Evolutionary conservation across 257 asterid species (phyloP).

Genomic region (Plantago elongata): DNA sequence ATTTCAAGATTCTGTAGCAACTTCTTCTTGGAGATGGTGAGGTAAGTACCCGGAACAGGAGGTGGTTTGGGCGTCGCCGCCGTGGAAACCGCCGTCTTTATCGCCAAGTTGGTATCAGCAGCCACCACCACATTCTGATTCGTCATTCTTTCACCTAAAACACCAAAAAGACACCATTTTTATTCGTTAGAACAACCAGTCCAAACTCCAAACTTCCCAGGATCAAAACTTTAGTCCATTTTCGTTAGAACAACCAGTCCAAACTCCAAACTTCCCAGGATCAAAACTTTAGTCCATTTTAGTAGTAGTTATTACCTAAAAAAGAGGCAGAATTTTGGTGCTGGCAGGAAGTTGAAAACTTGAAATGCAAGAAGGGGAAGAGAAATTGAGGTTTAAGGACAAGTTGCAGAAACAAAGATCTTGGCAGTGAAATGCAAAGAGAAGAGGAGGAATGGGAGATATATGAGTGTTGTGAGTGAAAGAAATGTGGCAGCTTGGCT

Average conservation of each 20-base stretch:
- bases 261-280: too few relatives aligned
- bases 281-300: too few relatives aligned
- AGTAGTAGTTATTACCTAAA: background rate
- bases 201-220: too few relatives aligned
- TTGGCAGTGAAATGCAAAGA: conserved; percentile 8
- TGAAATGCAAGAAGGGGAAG: too few relatives aligned
- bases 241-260: background rate
- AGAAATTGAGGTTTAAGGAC: too few relatives aligned
- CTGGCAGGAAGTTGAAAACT: too few relatives aligned
- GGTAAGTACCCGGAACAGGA: conserved; percentile 55
- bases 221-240: too few relatives aligned
- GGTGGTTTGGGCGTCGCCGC: conserved; percentile 74
- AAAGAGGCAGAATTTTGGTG: background rate
- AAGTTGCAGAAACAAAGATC: conserved; percentile 10
- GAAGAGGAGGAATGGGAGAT: conserved; percentile 14
- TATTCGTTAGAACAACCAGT: background rate
- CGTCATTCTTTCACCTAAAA: conserved; percentile 29
- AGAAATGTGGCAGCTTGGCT: conserved; percentile 39
- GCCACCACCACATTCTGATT: conserved; percentile 75
- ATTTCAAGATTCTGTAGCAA: conserved; percentile 57
- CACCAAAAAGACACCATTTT: background rate
- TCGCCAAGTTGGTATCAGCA: conserved; percentile 43
- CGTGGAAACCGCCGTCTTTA: conserved; percentile 45
- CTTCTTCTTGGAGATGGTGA: conserved; percentile 57
- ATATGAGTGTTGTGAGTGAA: conserved; percentile 22